Conservation (phyloP, 345 rosid genomes). For the Salix purpurea region DNA sequence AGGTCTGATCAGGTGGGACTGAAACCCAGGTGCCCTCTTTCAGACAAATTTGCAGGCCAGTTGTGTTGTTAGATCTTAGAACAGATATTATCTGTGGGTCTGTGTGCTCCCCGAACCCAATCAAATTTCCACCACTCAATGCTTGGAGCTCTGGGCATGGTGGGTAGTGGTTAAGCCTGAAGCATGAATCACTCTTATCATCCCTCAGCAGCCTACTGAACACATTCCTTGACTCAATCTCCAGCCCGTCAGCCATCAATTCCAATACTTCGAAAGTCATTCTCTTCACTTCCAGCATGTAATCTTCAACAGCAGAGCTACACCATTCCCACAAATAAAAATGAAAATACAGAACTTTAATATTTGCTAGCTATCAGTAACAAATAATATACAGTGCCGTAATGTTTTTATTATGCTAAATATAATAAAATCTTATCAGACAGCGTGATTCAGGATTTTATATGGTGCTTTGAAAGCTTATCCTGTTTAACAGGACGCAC, state of each 20-base stretch:
- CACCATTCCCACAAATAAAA: not conserved
- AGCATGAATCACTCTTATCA: constrained; percentile 44
- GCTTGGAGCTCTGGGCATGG: constrained; percentile 37
- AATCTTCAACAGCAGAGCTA: constrained; percentile 33
- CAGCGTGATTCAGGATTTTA: no score
- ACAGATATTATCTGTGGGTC: constrained; percentile 65
- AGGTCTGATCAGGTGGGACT: constrained; percentile 49
- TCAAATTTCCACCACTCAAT: constrained; percentile 39
- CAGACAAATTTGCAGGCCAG: constrained; percentile 49
- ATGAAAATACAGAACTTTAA: no score
- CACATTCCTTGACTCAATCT: constrained; percentile 27
- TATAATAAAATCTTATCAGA: no score
- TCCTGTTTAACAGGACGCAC: constrained; percentile 12
- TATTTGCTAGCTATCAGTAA: no score
- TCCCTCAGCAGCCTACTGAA: constrained; percentile 27
- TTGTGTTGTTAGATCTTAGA: constrained; percentile 51
- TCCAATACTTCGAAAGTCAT: constrained; percentile 27
- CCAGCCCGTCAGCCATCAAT: constrained; percentile 32
- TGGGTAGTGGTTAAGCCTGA: constrained; percentile 55
- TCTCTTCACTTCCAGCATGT: constrained; percentile 28
- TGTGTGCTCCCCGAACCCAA: constrained; percentile 64
- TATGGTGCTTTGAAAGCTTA: no score
- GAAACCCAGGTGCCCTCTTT: constrained; percentile 54
- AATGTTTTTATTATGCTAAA: no score
- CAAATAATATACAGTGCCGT: no score